Evolutionary conservation across 2,329 filamentous ascomycete genomes (phyloP), one percentile per base, ranked within the genome.

Genomic region (Didymella glomerata): DNA sequence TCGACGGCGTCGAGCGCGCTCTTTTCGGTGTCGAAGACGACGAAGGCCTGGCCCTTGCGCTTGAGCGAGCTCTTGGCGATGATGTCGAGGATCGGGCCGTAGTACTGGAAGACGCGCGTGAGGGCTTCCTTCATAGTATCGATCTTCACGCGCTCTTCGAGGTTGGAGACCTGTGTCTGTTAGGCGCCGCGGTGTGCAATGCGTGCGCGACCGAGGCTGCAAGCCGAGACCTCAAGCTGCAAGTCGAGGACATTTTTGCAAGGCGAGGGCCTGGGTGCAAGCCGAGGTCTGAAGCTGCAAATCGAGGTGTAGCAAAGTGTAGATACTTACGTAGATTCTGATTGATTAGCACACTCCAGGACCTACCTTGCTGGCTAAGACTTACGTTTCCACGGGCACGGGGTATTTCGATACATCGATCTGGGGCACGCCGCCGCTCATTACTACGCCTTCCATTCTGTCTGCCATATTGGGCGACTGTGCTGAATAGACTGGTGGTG

Each of bases 41-140:
- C 81, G 75, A 99, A 99, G 0, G 95, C 95, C 79, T 99, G 95
- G 13, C 95, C 95, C 76, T 96, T 97, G 42, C 92, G 91, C 76
- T 91, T 93, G 28, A 98, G 79, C 77, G 96, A 97, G 64, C 87
- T 92, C 82, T 96, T 96, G 44, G 91, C 91, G 60, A 96, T 86
- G 50, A 97, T 86, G 63, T 97, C 93, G 68, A 96, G 80, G 61
- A 97, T 87, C 57, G 83, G 88, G 64, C 95, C 95, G 78, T 95
- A 97, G 77, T 96, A 91, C 63, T 88, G 88, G 80, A 98, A 98
- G 71, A 98, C 84, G 63, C 89, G 87, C 22, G 80, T 81, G 16
- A 99, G 84, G 0, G 91, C 86, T 66, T 90, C 85, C 65, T 89
- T 90, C 53, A 98, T 83, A 10, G 86, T 80, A 32, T 93, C 89